phyloP scores from a whole-genome alignment of 176 grass and related monocot species.

The Oryza meyeriana region DNA sequence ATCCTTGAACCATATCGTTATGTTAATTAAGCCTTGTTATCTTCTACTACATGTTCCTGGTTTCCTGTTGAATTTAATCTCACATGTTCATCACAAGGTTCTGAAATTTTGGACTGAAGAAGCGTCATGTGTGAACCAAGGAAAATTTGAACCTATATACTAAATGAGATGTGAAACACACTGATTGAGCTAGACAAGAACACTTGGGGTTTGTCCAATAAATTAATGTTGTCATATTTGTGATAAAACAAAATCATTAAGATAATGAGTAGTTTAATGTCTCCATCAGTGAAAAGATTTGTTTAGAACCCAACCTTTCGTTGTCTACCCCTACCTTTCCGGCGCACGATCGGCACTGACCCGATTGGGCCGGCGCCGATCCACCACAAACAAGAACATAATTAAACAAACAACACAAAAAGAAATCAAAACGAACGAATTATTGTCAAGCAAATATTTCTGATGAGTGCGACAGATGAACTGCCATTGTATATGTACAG shows the following conservation, averaged over 20 bases:
- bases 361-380: background rate
- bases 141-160: background rate
- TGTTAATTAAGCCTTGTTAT: constrained; percentile 32
- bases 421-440: background rate
- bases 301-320: background rate
- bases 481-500: background rate
- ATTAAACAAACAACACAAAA: background rate
- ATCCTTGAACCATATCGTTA: constrained; percentile 22
- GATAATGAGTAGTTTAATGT: background rate
- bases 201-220: background rate
- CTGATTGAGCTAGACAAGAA: background rate
- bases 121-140: background rate
- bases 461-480: constrained; percentile 37
- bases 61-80: background rate
- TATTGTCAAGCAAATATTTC: background rate
- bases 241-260: background rate
- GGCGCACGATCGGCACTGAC: background rate
- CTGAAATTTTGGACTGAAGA: background rate
- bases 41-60: background rate
- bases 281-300: constrained; percentile 38
- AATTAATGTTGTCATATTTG: background rate
- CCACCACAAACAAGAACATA: constrained; percentile 18
- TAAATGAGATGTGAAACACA: background rate
- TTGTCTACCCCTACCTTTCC: constrained; percentile 32
- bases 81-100: background rate